phyloP scores from a whole-genome alignment of 805 yeast species.

The Candida sanyiensis region DNA sequence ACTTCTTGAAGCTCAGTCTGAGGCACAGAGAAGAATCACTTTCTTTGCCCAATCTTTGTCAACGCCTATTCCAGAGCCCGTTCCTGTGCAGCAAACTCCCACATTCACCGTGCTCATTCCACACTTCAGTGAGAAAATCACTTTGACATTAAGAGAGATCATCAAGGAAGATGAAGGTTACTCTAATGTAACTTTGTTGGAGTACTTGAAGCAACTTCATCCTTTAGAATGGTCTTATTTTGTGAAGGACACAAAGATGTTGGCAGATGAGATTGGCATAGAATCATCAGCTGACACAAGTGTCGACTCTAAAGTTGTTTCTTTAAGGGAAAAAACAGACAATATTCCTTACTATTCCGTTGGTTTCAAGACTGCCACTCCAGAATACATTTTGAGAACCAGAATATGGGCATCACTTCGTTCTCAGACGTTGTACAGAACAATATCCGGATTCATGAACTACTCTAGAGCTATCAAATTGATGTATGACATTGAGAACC shows the following conservation, averaged over 20 bases:
- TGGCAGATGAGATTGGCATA: constrained; percentile 43
- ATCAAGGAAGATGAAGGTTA: constrained; percentile 64
- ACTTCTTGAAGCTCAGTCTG: constrained; percentile 56
- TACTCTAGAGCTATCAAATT: constrained; percentile 62
- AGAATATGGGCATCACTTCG: constrained; percentile 74
- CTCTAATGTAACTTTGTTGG: constrained; percentile 57
- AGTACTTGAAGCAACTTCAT: constrained; percentile 60
- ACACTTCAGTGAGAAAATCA: constrained; percentile 79
- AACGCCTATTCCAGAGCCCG: constrained; percentile 75
- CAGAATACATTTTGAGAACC: constrained; percentile 55
- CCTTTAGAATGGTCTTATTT: constrained; percentile 67
- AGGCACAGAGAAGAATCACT: constrained; percentile 77
- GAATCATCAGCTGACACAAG: constrained; percentile 15
- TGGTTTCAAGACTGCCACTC: constrained; percentile 58
- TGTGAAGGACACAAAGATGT: constrained; percentile 57
- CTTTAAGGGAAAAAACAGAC: constrained; percentile 27
- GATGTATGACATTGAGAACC: constrained; percentile 54
- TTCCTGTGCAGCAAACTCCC: constrained; percentile 66
- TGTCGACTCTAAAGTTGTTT: constrained; percentile 11
- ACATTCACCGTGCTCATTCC: constrained; percentile 80
- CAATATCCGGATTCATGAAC: constrained; percentile 70
- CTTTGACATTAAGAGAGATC: constrained; percentile 69
- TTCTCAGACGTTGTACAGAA: constrained; percentile 68
- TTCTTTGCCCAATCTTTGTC: constrained; percentile 88
- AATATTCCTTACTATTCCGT: constrained; percentile 58